Evolutionary conservation across 768 basidiomycete genomes (phyloP), one percentile per base, ranked within the genome.

Genomic region (Suillus luteus): DNA sequence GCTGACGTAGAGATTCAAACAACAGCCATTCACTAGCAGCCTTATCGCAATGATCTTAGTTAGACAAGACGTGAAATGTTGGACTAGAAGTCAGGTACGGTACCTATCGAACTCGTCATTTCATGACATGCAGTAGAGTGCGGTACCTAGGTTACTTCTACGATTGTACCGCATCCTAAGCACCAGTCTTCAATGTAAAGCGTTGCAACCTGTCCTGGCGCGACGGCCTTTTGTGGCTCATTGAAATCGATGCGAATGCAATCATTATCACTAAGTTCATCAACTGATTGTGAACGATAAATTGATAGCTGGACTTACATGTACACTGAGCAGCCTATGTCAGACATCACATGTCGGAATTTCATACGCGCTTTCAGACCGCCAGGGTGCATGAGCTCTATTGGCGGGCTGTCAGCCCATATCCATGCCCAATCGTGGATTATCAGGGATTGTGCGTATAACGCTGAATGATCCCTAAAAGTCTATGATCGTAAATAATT

Each of bases 111-210:
- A 6, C 52, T 35, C 52, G 6, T 33, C 33, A 2, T n/a, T 7
- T 38, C 12, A 22, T 15, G 35, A 24, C 8, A 14, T 54, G 6
- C 38, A 27, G 9, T 57, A 24, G 4, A 38, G n/a, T 38, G 35
- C 1, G 3, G 17, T 24, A 24, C 62, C 66, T 62, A 63, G 57
- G 64, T 40, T 11, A 69, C 74, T 22, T 67, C 66, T 2, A 71
- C 65, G 57, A 97, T 95, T 7, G 82, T 76, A 38, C 93, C 95
- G 70, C 90, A 91, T 2, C 95, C 95, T 37, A 96, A 79, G 74
- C 93, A 95, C 87, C 89, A 90, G 52, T 87, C 82, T 2, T 80
- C 86, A 62, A 86, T 82, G 75, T 88, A 97, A 2, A 96, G 67
- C 0, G 85, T 87, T 7, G 88, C 89, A 35, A 91, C 84, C 75